Evolutionary conservation across 441 rosid species (phyloP).

Genomic region (Heliophila coronopifolia): DNA sequence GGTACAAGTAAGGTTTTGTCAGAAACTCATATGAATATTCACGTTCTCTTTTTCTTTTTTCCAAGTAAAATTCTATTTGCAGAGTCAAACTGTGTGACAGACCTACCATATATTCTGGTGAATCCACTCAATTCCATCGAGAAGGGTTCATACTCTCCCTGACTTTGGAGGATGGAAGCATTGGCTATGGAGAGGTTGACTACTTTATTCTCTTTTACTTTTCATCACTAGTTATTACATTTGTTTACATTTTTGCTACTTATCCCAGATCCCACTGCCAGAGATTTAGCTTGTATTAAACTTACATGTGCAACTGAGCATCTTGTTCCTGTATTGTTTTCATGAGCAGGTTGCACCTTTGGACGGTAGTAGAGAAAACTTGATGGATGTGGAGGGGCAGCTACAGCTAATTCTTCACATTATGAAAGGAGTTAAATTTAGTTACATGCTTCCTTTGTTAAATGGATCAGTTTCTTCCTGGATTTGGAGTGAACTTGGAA

Average conservation of each 20-base stretch:
- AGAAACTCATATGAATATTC: background rate
- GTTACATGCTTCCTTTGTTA: conserved; percentile 51
- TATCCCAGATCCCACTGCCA: conserved; percentile 1
- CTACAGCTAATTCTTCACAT: conserved; percentile 58
- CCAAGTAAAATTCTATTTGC: conserved; percentile 18
- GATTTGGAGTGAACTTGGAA: conserved; percentile 75
- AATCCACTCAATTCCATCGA: conserved; percentile 37
- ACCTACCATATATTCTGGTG: conserved; percentile 51
- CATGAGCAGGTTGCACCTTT: conserved; percentile 84
- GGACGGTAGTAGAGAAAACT: conserved; percentile 58
- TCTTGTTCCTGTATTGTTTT: conserved; percentile 17
- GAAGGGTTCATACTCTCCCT: conserved; percentile 78
- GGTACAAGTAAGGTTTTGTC: conserved; percentile 51
- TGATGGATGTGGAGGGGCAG: conserved; percentile 79
- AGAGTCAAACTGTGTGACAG: conserved; percentile 69
- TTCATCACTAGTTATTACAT: conserved; percentile 10
- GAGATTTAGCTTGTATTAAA: background rate
- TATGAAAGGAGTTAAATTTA: conserved; percentile 51
- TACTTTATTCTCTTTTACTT: conserved; percentile 4
- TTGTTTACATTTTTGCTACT: conserved; percentile 2
- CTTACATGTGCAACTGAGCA: conserved; percentile 7
- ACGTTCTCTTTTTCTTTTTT: background rate
- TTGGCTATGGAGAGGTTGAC: conserved; percentile 88
- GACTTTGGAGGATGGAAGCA: conserved; percentile 76
- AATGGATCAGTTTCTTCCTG: conserved; percentile 74